Conservation (phyloP, 768 basidiomycete species). For the Suillus alpinus region DNA sequence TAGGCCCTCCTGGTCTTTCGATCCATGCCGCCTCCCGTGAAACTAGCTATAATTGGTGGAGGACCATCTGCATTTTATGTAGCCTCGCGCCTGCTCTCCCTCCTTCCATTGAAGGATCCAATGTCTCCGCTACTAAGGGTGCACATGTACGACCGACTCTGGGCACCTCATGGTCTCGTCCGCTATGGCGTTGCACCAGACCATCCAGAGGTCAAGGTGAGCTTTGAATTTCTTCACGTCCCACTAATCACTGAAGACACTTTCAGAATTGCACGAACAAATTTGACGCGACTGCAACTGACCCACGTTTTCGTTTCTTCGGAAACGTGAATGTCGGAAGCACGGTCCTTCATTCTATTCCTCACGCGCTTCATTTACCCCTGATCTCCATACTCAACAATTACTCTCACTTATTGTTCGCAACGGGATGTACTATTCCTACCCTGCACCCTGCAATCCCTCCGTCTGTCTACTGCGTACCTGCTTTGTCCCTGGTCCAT, state of each 20-base stretch:
- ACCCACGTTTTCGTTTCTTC: conserved; percentile 83
- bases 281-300: conserved; percentile 80
- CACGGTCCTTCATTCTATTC: conserved; percentile 38
- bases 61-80: conserved; percentile 98
- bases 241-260: conserved; percentile 11
- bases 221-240: conserved; percentile 2
- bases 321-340: conserved; percentile 76
- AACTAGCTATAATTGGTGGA: conserved; percentile 88
- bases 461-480: conserved; percentile 49
- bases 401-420: conserved; percentile 86
- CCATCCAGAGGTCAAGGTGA: conserved; percentile 94
- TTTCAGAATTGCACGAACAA: conserved; percentile 92
- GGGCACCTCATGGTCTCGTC: conserved; percentile 93
- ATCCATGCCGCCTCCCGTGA: conserved; percentile 40
- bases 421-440: conserved; percentile 79
- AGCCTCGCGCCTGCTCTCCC: conserved; percentile 78
- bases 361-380: conserved; percentile 55
- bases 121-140: conserved; percentile 47
- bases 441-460: conserved; percentile 53
- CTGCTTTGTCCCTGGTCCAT: conserved; percentile 84
- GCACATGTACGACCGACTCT: conserved; percentile 89
- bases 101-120: conserved; percentile 39
- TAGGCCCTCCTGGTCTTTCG: background rate
- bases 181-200: conserved; percentile 97
- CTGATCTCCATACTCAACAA: conserved; percentile 58